These are phyloP conservation scores for Backusella mclennaniae DNA, from an alignment of 192 early-diverging fungal species.

Conservation along the genomic window DNA sequence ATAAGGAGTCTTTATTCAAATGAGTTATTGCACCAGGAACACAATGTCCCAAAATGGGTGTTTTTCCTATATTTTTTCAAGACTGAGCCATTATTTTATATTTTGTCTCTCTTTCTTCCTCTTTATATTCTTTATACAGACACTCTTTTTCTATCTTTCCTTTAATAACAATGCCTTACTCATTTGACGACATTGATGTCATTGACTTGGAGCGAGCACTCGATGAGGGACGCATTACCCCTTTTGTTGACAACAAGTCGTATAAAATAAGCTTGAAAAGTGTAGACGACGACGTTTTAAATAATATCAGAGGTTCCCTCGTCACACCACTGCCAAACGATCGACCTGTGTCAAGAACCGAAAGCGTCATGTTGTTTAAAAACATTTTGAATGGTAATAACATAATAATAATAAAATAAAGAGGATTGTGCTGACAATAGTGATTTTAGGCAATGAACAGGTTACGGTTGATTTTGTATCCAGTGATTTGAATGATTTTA, in stretches of 20 bases:
- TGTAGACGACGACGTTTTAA: not conserved
- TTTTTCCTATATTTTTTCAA: not conserved
- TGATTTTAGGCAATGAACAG: not conserved
- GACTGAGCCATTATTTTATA: not conserved
- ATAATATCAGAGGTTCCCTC: not conserved
- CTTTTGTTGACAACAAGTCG: not conserved
- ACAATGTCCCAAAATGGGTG: not conserved
- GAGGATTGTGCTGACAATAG: not conserved
- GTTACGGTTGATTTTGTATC: not conserved
- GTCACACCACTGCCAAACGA: not conserved
- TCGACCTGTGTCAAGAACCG: not conserved
- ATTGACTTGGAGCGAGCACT: slow-evolving; percentile 4
- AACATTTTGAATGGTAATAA: not conserved
- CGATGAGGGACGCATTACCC: not conserved
- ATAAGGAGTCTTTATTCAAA: not conserved
- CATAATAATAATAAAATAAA: slow-evolving; percentile 8
- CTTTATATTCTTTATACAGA: not conserved
- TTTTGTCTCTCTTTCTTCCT: not conserved
- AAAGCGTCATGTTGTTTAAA: not conserved
- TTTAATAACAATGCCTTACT: not conserved
- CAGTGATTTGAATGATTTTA: not conserved
- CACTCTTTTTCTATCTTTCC: not conserved
- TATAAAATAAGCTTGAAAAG: not conserved
- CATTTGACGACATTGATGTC: slow-evolving; percentile 5
- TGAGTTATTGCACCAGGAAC: not conserved